Evolutionary conservation across 2,329 filamentous ascomycete species (phyloP), one percentile per base, ranked within the genome.

Genomic region (Knufia fluminis): DNA sequence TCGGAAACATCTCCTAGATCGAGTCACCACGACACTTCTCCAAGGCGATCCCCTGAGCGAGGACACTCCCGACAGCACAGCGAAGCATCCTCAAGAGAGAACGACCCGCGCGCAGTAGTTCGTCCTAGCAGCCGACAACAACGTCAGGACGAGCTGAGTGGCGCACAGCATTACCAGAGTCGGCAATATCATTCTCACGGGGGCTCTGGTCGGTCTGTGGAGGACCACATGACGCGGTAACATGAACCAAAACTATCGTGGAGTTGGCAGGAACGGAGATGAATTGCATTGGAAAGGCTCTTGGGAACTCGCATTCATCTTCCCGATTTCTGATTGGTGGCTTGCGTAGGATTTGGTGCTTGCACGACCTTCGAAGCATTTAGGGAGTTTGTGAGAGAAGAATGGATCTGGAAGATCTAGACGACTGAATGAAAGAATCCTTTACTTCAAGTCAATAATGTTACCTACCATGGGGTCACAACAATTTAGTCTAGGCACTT

Each of bases 11-110:
- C 68, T 51, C 69, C 71, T 4, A 77, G 79, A 57, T 75, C 74
- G 38, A 74, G 77, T 49, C 70, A 72, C 49, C 52, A 54, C 46
- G 54, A 71, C 72, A 44, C 70, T 74, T 52, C 73, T 75, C 49
- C 75, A 75, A 2, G 73, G 73, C 19, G 70, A 71, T 56, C 74
- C 77, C 62, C 72, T 77, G 54, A 70, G 76, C 54, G 77, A 75
- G 41, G 51, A 26, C 82, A 85, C 61, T 78, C 76, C 41, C 75
- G 83, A 55, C 78, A 82, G 59, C 74, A 76, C 60, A 86, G 82
- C 65, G 82, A 85, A 61, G 64, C 79, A 52, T 80, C 79, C 4
- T 70, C 71, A 8, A 71, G 59, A 32, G 52, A 59, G 24, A 10
- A 43, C 16, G 49, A 56, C 22, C 40, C 47, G 31, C 57, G 54